Base-by-base conservation (phyloP, 495 filamentous ascomycete species). In the Stereocaulon alpinum region DNA sequence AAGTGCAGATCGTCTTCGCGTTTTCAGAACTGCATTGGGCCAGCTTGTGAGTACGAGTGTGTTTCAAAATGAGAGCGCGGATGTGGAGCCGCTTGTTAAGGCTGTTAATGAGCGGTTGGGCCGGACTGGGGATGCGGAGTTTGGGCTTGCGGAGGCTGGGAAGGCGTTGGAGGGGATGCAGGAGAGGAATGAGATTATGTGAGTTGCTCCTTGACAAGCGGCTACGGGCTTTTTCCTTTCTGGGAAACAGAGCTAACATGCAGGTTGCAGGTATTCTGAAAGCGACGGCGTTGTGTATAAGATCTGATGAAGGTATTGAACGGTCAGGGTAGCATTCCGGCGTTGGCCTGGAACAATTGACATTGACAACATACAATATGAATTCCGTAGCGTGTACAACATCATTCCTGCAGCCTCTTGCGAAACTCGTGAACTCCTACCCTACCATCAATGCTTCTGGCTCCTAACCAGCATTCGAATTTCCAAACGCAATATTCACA, bases 101-200 rank as follows among this genome's bases (percentile, higher is more conserved):
- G 88, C 86, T 0, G 88, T 98, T 40, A 98, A 98, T 70, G 73
- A 72, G 6, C 79, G 81, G 56, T 66, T 96, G 67, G 22, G 63
- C 56, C 15, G 58, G 59, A 32, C 66, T n/a, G 77, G 72, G 37
- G 75, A 71, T 61, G 69, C 57, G 66, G 65, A 40, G 42, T 97
- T 96, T 75, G 78, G 73, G 40, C 76, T 77, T 30, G 71, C 74
- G 1, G 94, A 98, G 74, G 91, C 88, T 3, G 72, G 87, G 55
- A 75, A 80, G 70, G 92, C 89, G 53, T 70, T 98, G 65, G 77
- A 79, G 70, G 80, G 74, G 67, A 86, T 98, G 88, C 85, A 87
- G 59, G 83, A 86, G 47, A 74, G 77, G 70, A 96, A 96, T 68
- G 82, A 88, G 74, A 84, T 98, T 71, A 97, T 97, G 94, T 95